phyloP scores from a whole-genome alignment of 768 basidiomycete species.

The Tylopilus subfusipes region DNA sequence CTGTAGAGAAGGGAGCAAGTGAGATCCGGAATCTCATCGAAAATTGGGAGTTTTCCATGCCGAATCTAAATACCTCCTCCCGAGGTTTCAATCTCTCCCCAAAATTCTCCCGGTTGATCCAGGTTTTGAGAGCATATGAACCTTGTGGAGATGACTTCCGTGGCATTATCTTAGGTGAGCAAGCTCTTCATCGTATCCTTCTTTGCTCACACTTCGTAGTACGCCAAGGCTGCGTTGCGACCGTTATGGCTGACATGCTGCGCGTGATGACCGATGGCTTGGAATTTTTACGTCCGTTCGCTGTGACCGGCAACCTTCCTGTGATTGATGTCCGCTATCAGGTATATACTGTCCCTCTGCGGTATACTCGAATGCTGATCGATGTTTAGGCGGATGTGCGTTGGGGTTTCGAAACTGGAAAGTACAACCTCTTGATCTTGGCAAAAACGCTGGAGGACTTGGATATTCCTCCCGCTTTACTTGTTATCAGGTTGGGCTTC shows the following conservation, averaged over 20 bases:
- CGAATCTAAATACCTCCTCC: slow-evolving; percentile 55
- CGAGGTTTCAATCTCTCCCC: slow-evolving; percentile 63
- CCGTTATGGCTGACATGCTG: slow-evolving; percentile 56
- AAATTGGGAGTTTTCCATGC: slow-evolving; percentile 63
- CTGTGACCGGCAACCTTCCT: slow-evolving; percentile 39
- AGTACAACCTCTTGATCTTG: slow-evolving; percentile 60
- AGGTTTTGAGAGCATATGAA: slow-evolving; percentile 54
- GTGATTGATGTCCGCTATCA: slow-evolving; percentile 33
- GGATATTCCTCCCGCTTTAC: slow-evolving; percentile 51
- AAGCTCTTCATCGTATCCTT: slow-evolving; percentile 32
- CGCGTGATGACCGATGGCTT: slow-evolving; percentile 49
- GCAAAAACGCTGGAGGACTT: slow-evolving; percentile 59
- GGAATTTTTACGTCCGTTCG: slow-evolving; percentile 53
- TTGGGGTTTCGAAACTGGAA: slow-evolving; percentile 49
- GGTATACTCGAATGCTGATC: slow-evolving; percentile 5
- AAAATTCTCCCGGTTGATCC: slow-evolving; percentile 60
- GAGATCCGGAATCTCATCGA: slow-evolving; percentile 42
- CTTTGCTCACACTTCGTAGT: slow-evolving; percentile 39
- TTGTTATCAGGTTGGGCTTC: slow-evolving; percentile 57
- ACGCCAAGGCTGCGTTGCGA: slow-evolving; percentile 49
- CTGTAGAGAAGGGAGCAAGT: slow-evolving; percentile 20
- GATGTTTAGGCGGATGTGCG: slow-evolving; percentile 44
- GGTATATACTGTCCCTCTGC: slow-evolving; percentile 20
- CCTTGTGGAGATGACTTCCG: slow-evolving; percentile 57
- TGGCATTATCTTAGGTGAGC: slow-evolving; percentile 63